Evolutionary conservation across 257 asterid genomes (phyloP).

Genomic region (Rauvolfia tetraphylla): DNA sequence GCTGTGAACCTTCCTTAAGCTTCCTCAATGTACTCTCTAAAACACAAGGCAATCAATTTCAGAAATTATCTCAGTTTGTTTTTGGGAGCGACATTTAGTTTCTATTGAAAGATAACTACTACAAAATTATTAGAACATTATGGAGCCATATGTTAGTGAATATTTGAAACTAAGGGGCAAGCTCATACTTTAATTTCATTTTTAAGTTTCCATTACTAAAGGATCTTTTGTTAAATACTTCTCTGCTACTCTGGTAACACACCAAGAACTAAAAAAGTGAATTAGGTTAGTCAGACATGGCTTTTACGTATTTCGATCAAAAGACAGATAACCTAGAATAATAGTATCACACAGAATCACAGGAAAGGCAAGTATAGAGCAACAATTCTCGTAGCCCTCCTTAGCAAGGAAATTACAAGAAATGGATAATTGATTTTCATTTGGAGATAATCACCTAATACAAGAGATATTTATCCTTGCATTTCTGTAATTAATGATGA

Average conservation of each 20-base stretch:
- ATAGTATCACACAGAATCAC: neutral
- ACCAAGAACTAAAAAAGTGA: neutral
- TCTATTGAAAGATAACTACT: neutral
- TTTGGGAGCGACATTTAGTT: neutral
- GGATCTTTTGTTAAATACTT: too few relatives aligned
- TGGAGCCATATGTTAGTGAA: neutral
- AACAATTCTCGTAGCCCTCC: neutral
- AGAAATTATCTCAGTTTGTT: neutral
- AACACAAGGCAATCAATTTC: slow-evolving; percentile 11
- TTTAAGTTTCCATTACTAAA: neutral
- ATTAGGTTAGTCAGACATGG: neutral
- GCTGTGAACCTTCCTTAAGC: slow-evolving; percentile 70
- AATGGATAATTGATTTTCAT: neutral
- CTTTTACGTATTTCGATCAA: neutral
- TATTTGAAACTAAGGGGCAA: neutral
- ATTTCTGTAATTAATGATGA: too few relatives aligned
- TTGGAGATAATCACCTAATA: neutral
- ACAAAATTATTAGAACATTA: neutral
- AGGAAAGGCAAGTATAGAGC: neutral
- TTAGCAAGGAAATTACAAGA: neutral
- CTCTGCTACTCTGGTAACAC: neutral
- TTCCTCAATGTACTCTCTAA: slow-evolving; percentile 71
- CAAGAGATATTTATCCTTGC: too few relatives aligned
- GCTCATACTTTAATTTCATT: neutral
- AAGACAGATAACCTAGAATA: neutral